Percentiles rank a stretch among this genome's conserved stretches.
Evolutionary conservation across 108 stramenopile species (phyloP).

Genomic region (Parietichytrium sp.): DNA sequence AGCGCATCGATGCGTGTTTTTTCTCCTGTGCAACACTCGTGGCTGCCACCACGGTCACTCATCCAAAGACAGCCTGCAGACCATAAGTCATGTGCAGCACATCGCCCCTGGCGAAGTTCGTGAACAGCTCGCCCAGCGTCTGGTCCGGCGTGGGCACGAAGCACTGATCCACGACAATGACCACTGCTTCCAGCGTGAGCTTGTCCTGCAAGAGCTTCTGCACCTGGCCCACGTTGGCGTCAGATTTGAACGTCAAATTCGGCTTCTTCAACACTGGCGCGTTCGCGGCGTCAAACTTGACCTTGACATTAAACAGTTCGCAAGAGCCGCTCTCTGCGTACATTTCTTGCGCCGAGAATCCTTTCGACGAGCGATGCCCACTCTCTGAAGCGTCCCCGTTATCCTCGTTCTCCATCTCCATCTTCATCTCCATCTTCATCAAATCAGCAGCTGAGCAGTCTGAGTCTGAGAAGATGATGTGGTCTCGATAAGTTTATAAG

Average conservation of each 20-base stretch:
- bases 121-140: slow-evolving; percentile 17
- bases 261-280: background rate
- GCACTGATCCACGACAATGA: background rate
- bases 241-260: background rate
- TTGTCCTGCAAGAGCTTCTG: background rate
- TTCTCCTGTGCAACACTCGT: no score
- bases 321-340: no score
- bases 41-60: no score
- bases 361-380: no score
- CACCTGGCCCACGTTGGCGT: background rate
- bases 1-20: no score
- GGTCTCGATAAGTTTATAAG: no score
- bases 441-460: no score
- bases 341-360: no score
- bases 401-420: no score
- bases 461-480: no score
- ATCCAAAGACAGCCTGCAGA: slow-evolving; percentile 20
- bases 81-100: slow-evolving; percentile 25
- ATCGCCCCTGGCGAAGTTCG: background rate
- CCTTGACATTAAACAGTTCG: slow-evolving; percentile 12
- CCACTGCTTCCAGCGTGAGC: background rate
- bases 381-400: no score
- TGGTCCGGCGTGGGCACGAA: slow-evolving; percentile 32
- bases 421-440: no score
- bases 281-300: slow-evolving; percentile 16